phyloP scores from a whole-genome alignment of 2,329 filamentous ascomycete species.

The Apiospora marii region DNA sequence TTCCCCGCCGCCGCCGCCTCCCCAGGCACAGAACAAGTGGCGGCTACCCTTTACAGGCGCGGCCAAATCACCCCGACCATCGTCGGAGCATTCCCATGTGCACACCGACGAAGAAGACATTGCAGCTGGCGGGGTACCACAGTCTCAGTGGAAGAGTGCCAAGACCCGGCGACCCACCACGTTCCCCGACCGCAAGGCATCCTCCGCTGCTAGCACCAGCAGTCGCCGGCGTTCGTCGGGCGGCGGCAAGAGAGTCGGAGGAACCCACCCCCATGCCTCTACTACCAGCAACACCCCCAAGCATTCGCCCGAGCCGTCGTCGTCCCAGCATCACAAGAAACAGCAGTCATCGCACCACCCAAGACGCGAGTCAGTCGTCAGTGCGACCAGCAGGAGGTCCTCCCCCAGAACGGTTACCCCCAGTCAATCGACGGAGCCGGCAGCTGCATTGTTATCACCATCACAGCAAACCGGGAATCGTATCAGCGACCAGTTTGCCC shows the following conservation, averaged over 20 bases:
- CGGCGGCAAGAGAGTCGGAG: background rate
- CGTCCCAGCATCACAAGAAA: background rate
- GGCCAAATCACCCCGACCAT: background rate
- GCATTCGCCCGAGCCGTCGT: background rate
- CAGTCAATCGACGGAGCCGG: background rate
- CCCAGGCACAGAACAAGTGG: conserved; percentile 1
- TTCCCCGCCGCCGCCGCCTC: background rate
- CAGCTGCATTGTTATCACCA: background rate
- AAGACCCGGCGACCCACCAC: conserved; percentile 22
- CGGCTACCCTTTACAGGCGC: background rate
- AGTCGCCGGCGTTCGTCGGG: background rate
- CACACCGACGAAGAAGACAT: conserved; percentile 15
- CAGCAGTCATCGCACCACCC: background rate
- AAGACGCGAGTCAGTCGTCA: background rate
- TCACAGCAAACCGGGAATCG: background rate
- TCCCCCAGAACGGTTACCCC: background rate
- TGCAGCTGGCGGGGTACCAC: background rate
- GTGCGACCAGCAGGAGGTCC: background rate
- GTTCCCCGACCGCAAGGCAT: conserved; percentile 19
- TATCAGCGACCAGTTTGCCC: background rate
- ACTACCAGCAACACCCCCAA: background rate
- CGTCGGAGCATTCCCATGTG: background rate
- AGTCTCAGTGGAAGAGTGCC: conserved; percentile 25
- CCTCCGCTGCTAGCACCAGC: background rate
- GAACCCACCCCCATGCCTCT: background rate